A percentile compares a stretch with the other conserved stretches of the same genome.
phyloP scores from a whole-genome alignment of 768 basidiomycete genomes.

The Pilatotrama ljubarskyi region DNA sequence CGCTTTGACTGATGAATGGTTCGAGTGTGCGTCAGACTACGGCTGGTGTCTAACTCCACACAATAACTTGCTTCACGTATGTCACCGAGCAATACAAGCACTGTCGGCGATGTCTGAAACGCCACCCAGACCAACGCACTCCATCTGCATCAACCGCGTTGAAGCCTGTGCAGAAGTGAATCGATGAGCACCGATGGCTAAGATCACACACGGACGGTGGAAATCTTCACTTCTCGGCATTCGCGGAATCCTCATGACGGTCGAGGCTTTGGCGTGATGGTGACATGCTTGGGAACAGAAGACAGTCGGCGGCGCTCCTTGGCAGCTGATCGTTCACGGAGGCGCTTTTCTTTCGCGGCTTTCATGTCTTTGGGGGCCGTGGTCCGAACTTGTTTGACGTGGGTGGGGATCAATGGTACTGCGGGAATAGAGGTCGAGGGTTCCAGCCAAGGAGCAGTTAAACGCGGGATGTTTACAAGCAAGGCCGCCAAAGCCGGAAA shows the following conservation, averaged over 20 bases:
- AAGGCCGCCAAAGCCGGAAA: constrained; percentile 32
- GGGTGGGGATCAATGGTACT: constrained; percentile 59
- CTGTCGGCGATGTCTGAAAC: too few species aligned
- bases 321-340: constrained; percentile 48
- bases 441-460: constrained; percentile 69
- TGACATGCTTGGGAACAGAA: neutral
- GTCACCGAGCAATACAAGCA: too few species aligned
- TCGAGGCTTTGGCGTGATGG: neutral
- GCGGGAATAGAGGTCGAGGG: constrained; percentile 27
- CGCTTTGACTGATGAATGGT: too few species aligned
- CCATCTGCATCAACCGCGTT: too few species aligned
- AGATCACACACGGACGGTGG: too few species aligned
- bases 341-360: constrained; percentile 58
- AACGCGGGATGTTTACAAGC: constrained; percentile 50
- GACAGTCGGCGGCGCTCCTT: constrained; percentile 35
- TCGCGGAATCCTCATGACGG: neutral
- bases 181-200: too few species aligned
- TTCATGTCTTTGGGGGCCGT: constrained; percentile 80
- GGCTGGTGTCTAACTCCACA: too few species aligned
- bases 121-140: too few species aligned
- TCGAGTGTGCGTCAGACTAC: too few species aligned
- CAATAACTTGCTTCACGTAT: too few species aligned
- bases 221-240: neutral
- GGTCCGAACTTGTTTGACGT: constrained; percentile 80
- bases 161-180: too few species aligned